Evolutionary conservation across 306 rosid genomes (phyloP).

Genomic region (Cicer chorassanicum): DNA sequence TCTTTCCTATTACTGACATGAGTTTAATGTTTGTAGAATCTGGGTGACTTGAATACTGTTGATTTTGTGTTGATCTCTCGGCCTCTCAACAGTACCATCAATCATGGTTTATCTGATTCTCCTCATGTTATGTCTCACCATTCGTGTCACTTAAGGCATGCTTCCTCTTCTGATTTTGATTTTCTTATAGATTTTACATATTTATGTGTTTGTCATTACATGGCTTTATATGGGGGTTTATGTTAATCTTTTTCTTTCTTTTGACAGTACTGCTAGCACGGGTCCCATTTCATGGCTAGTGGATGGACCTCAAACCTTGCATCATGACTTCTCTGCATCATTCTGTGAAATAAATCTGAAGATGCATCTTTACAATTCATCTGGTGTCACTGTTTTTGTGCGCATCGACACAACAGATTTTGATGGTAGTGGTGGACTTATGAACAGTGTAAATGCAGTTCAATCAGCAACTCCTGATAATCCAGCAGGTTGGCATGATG

Average conservation of each 20-base stretch:
- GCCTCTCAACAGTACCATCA: slow-evolving; percentile 51
- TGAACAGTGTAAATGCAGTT: slow-evolving; percentile 44
- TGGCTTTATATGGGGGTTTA: slow-evolving; percentile 15
- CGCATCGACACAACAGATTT: slow-evolving; percentile 64
- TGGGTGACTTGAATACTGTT: slow-evolving; percentile 66
- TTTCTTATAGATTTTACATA: slow-evolving; percentile 26
- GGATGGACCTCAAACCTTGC: slow-evolving; percentile 75
- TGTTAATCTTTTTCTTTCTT: slow-evolving; percentile 22
- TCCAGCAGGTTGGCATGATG: slow-evolving; percentile 88
- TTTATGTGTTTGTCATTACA: slow-evolving; percentile 14
- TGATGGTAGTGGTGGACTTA: slow-evolving; percentile 39
- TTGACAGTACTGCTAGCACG: slow-evolving; percentile 66
- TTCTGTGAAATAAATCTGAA: slow-evolving; percentile 73
- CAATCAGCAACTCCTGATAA: slow-evolving; percentile 51
- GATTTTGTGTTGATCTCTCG: slow-evolving; percentile 85
- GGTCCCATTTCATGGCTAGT: slow-evolving; percentile 90
- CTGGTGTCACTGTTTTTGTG: slow-evolving; percentile 60
- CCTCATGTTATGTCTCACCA: slow-evolving; percentile 74
- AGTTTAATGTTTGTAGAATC: slow-evolving; percentile 48
- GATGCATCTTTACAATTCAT: slow-evolving; percentile 79
- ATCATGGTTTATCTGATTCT: slow-evolving; percentile 57
- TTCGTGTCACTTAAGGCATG: slow-evolving; percentile 88
- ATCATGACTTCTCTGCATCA: slow-evolving; percentile 75
- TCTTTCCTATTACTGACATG: slow-evolving; percentile 27
- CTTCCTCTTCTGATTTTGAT: slow-evolving; percentile 40